phyloP scores from a whole-genome alignment of 257 asterid genomes.

The Lithospermum erythrorhizon region DNA sequence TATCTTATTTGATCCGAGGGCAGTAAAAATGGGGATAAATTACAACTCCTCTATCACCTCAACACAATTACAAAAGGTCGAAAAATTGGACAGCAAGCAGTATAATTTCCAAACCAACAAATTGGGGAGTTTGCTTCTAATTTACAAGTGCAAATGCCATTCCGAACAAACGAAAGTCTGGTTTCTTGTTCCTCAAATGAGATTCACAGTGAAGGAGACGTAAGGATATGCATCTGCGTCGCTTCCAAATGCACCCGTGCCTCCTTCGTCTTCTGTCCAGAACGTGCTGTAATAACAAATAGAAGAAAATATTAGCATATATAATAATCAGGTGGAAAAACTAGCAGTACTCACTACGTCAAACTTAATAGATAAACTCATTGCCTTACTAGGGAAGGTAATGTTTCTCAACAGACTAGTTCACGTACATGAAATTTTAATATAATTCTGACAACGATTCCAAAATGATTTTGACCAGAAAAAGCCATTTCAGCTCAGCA shows the following conservation, averaged over 20 bases:
- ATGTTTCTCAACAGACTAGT: too few species aligned
- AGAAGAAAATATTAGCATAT: conserved; percentile 1
- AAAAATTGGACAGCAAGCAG: neutral
- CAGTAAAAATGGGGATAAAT: neutral
- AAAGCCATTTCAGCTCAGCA: too few species aligned
- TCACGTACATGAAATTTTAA: too few species aligned
- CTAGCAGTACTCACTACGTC: too few species aligned
- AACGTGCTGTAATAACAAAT: conserved; percentile 45
- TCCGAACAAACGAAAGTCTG: conserved; percentile 2
- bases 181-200: conserved; percentile 26
- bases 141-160: conserved; percentile 25
- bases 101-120: neutral
- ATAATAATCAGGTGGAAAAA: neutral
- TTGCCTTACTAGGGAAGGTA: too few species aligned
- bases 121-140: conserved; percentile 6
- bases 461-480: neutral
- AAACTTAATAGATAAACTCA: too few species aligned
- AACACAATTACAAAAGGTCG: neutral
- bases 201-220: conserved; percentile 86
- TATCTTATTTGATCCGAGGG: neutral
- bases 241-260: conserved; percentile 53
- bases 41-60: neutral
- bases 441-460: too few species aligned
- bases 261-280: conserved; percentile 90
- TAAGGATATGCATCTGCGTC: conserved; percentile 72